Percentiles rank a stretch among this genome's conserved stretches.
phyloP scores from a whole-genome alignment of 2,329 filamentous ascomycete species.

The Parascedosporium putredinis region DNA sequence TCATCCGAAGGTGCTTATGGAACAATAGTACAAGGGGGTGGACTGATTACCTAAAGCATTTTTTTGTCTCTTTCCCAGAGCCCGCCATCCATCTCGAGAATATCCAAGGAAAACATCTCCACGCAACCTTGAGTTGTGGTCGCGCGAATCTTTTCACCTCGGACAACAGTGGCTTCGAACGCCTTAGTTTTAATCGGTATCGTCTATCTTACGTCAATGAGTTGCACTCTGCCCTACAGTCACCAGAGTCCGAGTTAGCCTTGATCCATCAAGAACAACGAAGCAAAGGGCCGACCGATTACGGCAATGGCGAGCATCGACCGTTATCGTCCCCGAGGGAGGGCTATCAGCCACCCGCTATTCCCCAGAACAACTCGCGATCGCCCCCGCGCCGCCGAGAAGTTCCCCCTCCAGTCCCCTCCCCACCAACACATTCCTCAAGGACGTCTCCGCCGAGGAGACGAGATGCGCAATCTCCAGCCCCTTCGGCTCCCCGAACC shows the following conservation, averaged over 20 bases:
- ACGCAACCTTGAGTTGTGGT: not conserved
- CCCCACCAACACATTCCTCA: conserved; percentile 45
- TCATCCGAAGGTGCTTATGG: too few relatives aligned
- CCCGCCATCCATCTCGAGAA: too few relatives aligned
- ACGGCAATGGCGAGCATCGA: conserved; percentile 47
- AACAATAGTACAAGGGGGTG: too few relatives aligned
- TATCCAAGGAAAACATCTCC: not conserved
- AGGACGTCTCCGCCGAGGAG: conserved; percentile 44
- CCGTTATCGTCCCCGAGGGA: conserved; percentile 45
- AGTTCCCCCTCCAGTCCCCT: conserved; percentile 51
- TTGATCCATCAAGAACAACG: too few relatives aligned
- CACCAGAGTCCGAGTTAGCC: too few relatives aligned
- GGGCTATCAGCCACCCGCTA: conserved; percentile 43
- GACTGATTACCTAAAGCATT: too few relatives aligned
- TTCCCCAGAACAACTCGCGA: conserved; percentile 35
- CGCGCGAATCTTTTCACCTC: too few relatives aligned
- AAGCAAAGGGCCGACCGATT: not conserved
- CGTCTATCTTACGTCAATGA: too few relatives aligned
- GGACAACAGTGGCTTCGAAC: too few relatives aligned
- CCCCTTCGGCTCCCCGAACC: conserved; percentile 26
- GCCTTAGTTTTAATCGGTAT: too few relatives aligned
- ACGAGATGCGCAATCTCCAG: conserved; percentile 31
- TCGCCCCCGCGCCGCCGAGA: conserved; percentile 42
- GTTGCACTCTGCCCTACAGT: too few relatives aligned
- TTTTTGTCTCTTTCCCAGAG: too few relatives aligned